Evolutionary conservation across 768 basidiomycete species (phyloP).

Genomic region (Amanita pseudoporphyria): DNA sequence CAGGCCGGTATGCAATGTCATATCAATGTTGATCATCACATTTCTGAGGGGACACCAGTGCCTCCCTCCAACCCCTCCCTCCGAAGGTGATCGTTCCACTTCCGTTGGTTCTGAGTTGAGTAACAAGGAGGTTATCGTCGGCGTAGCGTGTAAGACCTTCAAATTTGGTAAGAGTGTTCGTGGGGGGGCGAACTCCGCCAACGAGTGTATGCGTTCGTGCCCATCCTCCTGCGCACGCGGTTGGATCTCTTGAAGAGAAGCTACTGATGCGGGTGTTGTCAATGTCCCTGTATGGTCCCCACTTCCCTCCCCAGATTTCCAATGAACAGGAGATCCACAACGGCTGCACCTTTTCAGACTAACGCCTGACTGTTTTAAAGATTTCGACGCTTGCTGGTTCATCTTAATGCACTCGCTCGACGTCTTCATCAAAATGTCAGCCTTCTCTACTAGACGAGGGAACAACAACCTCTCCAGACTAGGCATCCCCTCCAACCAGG

Average conservation of each 20-base stretch:
- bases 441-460: conserved; percentile 25
- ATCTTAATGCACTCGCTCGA: background rate
- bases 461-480: conserved; percentile 30
- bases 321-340: background rate
- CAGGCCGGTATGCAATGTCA: conserved; percentile 35
- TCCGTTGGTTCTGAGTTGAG: conserved; percentile 11
- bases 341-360: background rate
- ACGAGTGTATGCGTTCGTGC: conserved; percentile 7
- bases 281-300: background rate
- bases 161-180: conserved; percentile 31
- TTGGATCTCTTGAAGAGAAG: background rate
- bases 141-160: conserved; percentile 27
- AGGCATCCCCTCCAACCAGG: conserved; percentile 33
- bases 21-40: conserved; percentile 30
- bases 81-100: conserved; percentile 4
- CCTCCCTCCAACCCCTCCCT: background rate
- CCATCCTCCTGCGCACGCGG: conserved; percentile 6
- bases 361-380: background rate
- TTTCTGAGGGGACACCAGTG: conserved; percentile 20
- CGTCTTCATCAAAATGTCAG: conserved; percentile 5
- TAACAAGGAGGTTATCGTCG: conserved; percentile 22
- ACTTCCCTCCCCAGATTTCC: background rate
- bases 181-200: conserved; percentile 14
- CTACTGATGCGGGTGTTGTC: background rate
- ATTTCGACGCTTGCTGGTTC: background rate